These are phyloP conservation scores for Eutrema japonicum DNA, from an alignment of 345 rosid genomes.

Conservation along the genomic window DNA sequence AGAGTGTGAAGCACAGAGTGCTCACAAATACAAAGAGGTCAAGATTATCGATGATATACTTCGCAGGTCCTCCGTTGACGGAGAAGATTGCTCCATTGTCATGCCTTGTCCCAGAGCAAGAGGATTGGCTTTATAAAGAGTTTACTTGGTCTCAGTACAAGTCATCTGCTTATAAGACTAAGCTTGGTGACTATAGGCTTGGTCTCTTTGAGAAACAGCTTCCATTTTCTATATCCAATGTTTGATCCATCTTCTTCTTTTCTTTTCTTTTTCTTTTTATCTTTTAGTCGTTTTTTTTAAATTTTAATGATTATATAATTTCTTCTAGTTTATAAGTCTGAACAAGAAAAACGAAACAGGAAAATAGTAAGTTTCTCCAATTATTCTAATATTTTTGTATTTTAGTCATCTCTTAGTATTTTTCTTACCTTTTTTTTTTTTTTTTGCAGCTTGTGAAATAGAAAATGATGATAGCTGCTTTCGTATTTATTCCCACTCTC, in stretches of 20 bases:
- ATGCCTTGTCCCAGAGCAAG: conserved; percentile 53
- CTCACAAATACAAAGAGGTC: conserved; percentile 54
- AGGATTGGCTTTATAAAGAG: conserved; percentile 70
- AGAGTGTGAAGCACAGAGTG: conserved; percentile 86
- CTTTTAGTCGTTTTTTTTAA: background rate
- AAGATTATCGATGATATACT: conserved; percentile 83
- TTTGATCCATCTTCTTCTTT: background rate
- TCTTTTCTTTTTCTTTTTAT: no score
- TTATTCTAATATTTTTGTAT: background rate
- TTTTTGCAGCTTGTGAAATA: conserved; percentile 47
- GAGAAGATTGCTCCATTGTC: conserved; percentile 66
- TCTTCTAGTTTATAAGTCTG: conserved; percentile 38
- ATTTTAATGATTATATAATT: no score
- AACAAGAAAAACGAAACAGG: background rate
- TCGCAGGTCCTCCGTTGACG: conserved; percentile 74
- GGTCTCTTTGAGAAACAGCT: conserved; percentile 59
- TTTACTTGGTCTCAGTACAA: conserved; percentile 85
- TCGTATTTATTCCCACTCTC: conserved; percentile 22
- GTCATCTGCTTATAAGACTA: conserved; percentile 64
- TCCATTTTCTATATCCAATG: conserved; percentile 13
- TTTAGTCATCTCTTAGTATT: background rate
- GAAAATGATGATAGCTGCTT: conserved; percentile 41
- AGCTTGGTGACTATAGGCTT: conserved; percentile 75
- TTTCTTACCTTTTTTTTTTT: background rate
- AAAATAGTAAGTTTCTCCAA: background rate